Percentiles rank a stretch among this genome's conserved stretches.
phyloP scores from a whole-genome alignment of 805 yeast species.

The Candida chilensis region DNA sequence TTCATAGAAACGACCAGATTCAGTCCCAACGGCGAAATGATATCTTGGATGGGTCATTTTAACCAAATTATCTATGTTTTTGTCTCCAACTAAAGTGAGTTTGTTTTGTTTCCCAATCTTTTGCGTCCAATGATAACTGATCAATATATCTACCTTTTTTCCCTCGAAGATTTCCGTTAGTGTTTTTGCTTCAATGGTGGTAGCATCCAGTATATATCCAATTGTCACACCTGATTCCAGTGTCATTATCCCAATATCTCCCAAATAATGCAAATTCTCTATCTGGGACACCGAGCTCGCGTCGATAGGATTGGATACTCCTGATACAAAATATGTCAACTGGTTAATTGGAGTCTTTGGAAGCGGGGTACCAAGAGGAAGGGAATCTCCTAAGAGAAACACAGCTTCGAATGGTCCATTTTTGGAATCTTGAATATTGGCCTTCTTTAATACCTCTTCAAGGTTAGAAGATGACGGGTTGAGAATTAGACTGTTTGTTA shows the following conservation, averaged over 20 bases:
- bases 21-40: conserved; percentile 52
- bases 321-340: conserved; percentile 14
- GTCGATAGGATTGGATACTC: conserved; percentile 9
- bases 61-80: conserved; percentile 36
- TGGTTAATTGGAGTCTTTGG: not conserved
- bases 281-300: conserved; percentile 13
- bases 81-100: conserved; percentile 33
- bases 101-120: conserved; percentile 35
- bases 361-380: conserved; percentile 10
- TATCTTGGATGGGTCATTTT: conserved; percentile 47
- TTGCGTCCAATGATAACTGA: conserved; percentile 56
- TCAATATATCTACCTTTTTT: conserved; percentile 39
- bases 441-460: conserved; percentile 31
- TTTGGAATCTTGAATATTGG: conserved; percentile 39
- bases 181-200: conserved; percentile 6
- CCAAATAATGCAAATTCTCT: conserved; percentile 18
- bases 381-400: conserved; percentile 41
- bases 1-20: conserved; percentile 41
- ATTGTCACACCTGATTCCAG: conserved; percentile 35
- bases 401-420: conserved; percentile 62
- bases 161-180: conserved; percentile 8
- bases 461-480: conserved; percentile 33
- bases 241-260: conserved; percentile 24
- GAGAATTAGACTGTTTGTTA: conserved; percentile 27
- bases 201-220: conserved; percentile 29